Base-by-base conservation (phyloP, 441 rosid genomes). In the Populus hybrid region DNA sequence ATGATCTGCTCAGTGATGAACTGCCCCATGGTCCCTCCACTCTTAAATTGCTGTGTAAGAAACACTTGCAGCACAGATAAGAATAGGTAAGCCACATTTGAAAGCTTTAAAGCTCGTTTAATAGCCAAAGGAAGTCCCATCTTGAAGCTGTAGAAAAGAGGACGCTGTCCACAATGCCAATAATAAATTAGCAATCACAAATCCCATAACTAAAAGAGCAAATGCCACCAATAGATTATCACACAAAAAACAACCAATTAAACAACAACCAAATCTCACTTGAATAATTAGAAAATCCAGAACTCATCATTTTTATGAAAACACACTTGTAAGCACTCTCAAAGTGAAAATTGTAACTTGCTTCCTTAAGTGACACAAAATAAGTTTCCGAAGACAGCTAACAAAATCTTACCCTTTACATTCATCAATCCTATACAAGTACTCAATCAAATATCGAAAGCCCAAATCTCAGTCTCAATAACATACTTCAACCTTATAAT, bases 141-240 rank as follows among this genome's bases (percentile, higher is more conserved):
- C 83, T 95, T 94, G 87, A 94, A 92, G 87, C 93, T 90, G 81
- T 87, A 94, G 84, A 88, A 89, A 40, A 84, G 88, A 35, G 91
- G 91, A 64, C 98, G 94, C 98, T 95, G 90, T 71, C 63, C 65
- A 84, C 53, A 11, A 74, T 50, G 77, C 64, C 64, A 56, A 81
- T 68, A 71, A 73, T 50, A 80, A 79, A 76, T 66, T 68, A 78
- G 61, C 68, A 65, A 8, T 42, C 68, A 56, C 26, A 12, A 77
- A 56, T 68, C 11, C 36, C 68, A 74, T 1, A 61, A 16, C 23
- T 23, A 9, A 74, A 61, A 61, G 31, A 45, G 24, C 3, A 24
- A 72, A 42, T 5, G 65, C 40, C 6, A 72, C 26, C 20, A 12
- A 31, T 21, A 56, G 71, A 42, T 26, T 40, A 65, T 2, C 38